Conservation (phyloP, 2,329 filamentous ascomycete genomes). For the Verticillium klebahnii region DNA sequence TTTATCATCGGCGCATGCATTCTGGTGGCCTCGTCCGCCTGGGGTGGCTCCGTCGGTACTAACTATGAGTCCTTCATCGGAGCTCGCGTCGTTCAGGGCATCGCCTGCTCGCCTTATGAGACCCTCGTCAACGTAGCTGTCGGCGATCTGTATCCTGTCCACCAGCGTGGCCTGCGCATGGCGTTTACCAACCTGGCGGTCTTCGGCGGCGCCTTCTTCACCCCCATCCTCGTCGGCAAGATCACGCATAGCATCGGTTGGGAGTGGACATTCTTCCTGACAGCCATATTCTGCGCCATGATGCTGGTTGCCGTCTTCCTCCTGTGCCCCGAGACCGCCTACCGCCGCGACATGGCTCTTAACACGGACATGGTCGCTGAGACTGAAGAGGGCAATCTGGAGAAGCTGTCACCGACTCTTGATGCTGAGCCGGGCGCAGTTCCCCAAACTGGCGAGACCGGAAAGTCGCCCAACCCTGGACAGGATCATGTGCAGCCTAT, state of each 20-base stretch:
- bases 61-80: slow-evolving; percentile 71
- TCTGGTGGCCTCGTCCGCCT: slow-evolving; percentile 68
- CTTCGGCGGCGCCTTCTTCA: slow-evolving; percentile 57
- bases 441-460: neutral
- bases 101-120: slow-evolving; percentile 85
- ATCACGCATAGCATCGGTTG: slow-evolving; percentile 75
- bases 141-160: slow-evolving; percentile 87
- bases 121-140: slow-evolving; percentile 84
- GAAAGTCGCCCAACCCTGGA: neutral
- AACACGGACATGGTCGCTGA: slow-evolving; percentile 62
- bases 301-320: slow-evolving; percentile 70
- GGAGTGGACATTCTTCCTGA: slow-evolving; percentile 84
- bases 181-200: slow-evolving; percentile 63
- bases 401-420: neutral
- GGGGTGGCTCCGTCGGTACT: slow-evolving; percentile 66
- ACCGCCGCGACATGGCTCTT: slow-evolving; percentile 57
- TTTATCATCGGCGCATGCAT: slow-evolving; percentile 75
- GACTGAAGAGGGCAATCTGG: neutral
- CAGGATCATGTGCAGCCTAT: neutral
- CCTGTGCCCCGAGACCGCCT: slow-evolving; percentile 78
- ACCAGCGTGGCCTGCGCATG: slow-evolving; percentile 81
- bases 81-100: slow-evolving; percentile 79
- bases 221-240: slow-evolving; percentile 85
- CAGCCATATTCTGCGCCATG: slow-evolving; percentile 74
- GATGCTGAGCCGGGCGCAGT: neutral